These are phyloP conservation scores for Decorospora gaudefroyi DNA, from an alignment of 2,329 filamentous ascomycete species.

Conservation along the genomic window DNA sequence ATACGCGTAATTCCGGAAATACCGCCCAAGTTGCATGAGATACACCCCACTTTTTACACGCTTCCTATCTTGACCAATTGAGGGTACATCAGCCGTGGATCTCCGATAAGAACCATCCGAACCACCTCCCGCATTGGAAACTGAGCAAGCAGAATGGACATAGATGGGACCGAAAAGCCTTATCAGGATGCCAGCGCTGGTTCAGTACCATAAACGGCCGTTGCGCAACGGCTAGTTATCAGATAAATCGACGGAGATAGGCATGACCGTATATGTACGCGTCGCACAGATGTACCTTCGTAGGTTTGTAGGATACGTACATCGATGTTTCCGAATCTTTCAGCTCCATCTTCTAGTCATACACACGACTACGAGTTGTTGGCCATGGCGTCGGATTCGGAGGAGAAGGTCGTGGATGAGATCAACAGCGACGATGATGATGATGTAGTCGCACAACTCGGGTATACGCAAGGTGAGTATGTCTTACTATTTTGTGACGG, in stretches of 20 bases:
- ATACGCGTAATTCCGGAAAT: too few relatives aligned
- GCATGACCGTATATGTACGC: constrained; percentile 10
- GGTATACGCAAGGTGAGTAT: constrained; percentile 47
- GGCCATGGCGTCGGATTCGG: constrained; percentile 16
- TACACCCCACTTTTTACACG: constrained; percentile 16
- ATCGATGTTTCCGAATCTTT: constrained; percentile 4
- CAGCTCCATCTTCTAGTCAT: neutral
- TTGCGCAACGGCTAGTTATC: too few relatives aligned
- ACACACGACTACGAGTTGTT: neutral
- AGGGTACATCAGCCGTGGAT: constrained; percentile 7
- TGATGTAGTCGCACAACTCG: constrained; percentile 48
- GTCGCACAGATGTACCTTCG: too few relatives aligned
- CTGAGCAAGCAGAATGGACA: neutral
- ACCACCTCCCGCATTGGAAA: constrained; percentile 9
- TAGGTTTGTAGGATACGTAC: neutral
- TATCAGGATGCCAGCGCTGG: constrained; percentile 17
- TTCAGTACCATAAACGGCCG: too few relatives aligned
- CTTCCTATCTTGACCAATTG: constrained; percentile 32
- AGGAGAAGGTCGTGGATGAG: constrained; percentile 31
- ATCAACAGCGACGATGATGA: constrained; percentile 49
- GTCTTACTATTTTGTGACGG: neutral
- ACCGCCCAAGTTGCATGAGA: neutral
- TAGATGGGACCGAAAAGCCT: constrained; percentile 4
- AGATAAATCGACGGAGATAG: constrained; percentile 13
- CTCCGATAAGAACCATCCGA: constrained; percentile 28